Percentiles rank a stretch among this genome's conserved stretches.
Evolutionary conservation across 2,329 filamentous ascomycete species (phyloP).

Genomic region (Aspergillus luchuensis): DNA sequence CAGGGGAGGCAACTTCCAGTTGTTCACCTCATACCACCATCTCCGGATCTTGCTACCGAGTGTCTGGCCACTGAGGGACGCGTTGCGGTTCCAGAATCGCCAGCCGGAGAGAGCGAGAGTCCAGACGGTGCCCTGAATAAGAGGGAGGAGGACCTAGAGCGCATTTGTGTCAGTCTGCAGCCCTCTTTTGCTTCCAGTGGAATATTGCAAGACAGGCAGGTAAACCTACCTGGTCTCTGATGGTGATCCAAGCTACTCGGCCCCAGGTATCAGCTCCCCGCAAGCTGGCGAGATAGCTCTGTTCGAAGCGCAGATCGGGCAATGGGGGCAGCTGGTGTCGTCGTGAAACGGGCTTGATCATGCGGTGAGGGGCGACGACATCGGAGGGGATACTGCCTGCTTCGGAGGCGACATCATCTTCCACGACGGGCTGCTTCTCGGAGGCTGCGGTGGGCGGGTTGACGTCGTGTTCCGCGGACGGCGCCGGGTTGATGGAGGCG

Average conservation of each 20-base stretch:
- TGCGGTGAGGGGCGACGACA: constrained; percentile 44
- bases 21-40: constrained; percentile 96
- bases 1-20: constrained; percentile 70
- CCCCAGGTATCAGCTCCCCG: constrained; percentile 76
- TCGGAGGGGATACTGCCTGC: constrained; percentile 51
- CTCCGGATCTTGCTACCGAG: constrained; percentile 75
- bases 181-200: background rate
- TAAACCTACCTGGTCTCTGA: constrained; percentile 75
- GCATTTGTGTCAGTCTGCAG: background rate
- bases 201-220: background rate
- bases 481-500: constrained; percentile 72
- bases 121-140: constrained; percentile 87
- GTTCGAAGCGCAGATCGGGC: constrained; percentile 89
- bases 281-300: constrained; percentile 94
- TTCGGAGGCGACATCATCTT: constrained; percentile 44
- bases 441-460: constrained; percentile 78
- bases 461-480: constrained; percentile 72
- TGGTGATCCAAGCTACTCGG: constrained; percentile 78
- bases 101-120: constrained; percentile 82
- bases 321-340: constrained; percentile 65
- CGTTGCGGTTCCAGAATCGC: constrained; percentile 83
- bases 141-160: constrained; percentile 75
- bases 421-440: constrained; percentile 65
- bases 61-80: constrained; percentile 73
- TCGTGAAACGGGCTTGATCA: constrained; percentile 39